Conservation (phyloP, 2,329 filamentous ascomycete species). For the Cladosporium halotolerans region DNA sequence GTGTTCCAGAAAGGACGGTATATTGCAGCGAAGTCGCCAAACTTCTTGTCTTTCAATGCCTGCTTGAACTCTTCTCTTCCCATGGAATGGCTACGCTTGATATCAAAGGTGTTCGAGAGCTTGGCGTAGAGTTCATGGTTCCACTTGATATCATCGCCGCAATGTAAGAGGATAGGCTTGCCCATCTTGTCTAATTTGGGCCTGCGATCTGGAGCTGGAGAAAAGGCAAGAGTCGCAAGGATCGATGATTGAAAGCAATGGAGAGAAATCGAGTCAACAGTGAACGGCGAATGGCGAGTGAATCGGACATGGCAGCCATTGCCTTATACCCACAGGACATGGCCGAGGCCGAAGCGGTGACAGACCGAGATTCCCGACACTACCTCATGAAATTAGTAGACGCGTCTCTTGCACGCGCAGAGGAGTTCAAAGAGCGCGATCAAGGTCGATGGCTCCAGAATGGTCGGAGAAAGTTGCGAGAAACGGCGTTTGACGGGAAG, state of each 20-base stretch:
- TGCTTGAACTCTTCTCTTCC: constrained; percentile 35
- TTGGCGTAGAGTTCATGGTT: constrained; percentile 38
- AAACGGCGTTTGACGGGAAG: neutral
- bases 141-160: constrained; percentile 41
- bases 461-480: neutral
- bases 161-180: constrained; percentile 34
- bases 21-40: constrained; percentile 41
- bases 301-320: neutral
- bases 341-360: neutral
- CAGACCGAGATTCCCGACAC: too few species aligned
- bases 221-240: neutral
- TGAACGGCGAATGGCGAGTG: neutral
- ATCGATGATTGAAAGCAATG: neutral
- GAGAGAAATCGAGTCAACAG: neutral
- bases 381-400: too few species aligned
- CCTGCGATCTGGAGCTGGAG: neutral
- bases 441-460: too few species aligned
- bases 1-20: constrained; percentile 60
- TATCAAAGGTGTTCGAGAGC: constrained; percentile 32
- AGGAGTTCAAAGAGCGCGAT: too few species aligned
- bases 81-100: constrained; percentile 36
- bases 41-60: constrained; percentile 33
- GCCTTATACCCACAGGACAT: neutral
- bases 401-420: too few species aligned
- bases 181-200: constrained; percentile 1